Conservation (phyloP, 805 yeast species). For the Pichia cephalocereana region DNA sequence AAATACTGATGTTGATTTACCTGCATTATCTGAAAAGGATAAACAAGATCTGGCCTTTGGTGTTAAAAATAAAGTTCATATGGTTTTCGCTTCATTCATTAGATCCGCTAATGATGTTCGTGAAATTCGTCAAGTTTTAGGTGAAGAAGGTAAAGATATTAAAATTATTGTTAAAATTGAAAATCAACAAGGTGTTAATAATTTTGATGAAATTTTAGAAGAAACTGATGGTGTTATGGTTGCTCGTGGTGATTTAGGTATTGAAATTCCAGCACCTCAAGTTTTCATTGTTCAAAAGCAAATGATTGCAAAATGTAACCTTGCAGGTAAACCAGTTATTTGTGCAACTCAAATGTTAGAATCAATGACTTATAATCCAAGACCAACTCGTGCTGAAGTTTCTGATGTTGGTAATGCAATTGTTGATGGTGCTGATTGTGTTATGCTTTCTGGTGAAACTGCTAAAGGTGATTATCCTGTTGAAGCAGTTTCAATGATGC, state of each 20-base stretch:
- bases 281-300: slow-evolving; percentile 98
- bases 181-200: slow-evolving; percentile 99
- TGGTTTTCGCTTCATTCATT: slow-evolving; percentile 97
- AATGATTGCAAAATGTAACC: slow-evolving; percentile 97
- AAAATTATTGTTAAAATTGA: slow-evolving; percentile 97
- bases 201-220: slow-evolving; percentile 89
- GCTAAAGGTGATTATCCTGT: slow-evolving; percentile 99
- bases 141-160: slow-evolving; percentile 93
- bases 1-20: slow-evolving; percentile 97
- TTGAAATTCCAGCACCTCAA: slow-evolving; percentile 98
- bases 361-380: slow-evolving; percentile 98
- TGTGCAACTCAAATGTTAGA: slow-evolving; percentile 99
- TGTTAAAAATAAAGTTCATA: slow-evolving; percentile 95
- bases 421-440: slow-evolving; percentile 99
- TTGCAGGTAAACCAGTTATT: slow-evolving; percentile 98
- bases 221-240: slow-evolving; percentile 99
- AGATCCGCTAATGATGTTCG: slow-evolving; percentile 86
- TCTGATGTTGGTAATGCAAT: slow-evolving; percentile 99
- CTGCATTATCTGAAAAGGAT: slow-evolving; percentile 96
- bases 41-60: slow-evolving; percentile 87
- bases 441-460: slow-evolving; percentile 98
- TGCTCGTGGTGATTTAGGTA: slow-evolving; percentile 99
- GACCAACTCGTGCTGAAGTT: slow-evolving; percentile 99
- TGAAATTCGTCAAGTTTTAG: slow-evolving; percentile 88
- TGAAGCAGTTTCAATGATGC: slow-evolving; percentile 98